phyloP scores from a whole-genome alignment of 768 basidiomycete species.

The Coprinellus micaceus region DNA sequence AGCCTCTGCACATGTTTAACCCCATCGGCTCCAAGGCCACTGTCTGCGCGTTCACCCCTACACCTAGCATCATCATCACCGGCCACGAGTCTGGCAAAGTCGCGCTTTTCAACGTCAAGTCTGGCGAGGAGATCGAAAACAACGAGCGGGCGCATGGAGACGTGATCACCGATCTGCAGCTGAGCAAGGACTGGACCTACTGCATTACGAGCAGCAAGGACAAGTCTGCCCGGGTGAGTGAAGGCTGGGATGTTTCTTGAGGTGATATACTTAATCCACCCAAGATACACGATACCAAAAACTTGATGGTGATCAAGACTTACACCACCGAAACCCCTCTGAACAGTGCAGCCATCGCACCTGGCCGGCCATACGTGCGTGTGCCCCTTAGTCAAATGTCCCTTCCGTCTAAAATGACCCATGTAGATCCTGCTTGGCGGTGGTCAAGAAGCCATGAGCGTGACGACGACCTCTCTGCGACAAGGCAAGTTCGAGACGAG shows the following conservation, averaged over 20 bases:
- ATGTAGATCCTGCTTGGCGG: conserved; percentile 83
- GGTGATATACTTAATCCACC: not conserved
- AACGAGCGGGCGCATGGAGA: conserved; percentile 90
- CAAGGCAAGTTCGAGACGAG: conserved; percentile 98
- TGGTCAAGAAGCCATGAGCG: conserved; percentile 96
- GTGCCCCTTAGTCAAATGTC: not conserved
- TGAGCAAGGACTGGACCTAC: conserved; percentile 87
- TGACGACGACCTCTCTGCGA: conserved; percentile 89
- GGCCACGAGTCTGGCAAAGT: conserved; percentile 97
- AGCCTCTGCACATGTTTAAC: conserved; percentile 76
- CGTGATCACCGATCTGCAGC: conserved; percentile 86
- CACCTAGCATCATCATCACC: conserved; percentile 77
- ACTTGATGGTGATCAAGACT: conserved; percentile 87
- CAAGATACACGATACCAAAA: conserved; percentile 86
- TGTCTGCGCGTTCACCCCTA: conserved; percentile 86
- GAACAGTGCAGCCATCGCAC: conserved; percentile 88
- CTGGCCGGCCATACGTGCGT: conserved; percentile 78
- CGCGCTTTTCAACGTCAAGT: conserved; percentile 83
- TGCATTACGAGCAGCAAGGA: conserved; percentile 97
- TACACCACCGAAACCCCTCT: conserved; percentile 91
- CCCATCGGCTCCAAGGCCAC: conserved; percentile 95
- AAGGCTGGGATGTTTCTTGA: conserved; percentile 22
- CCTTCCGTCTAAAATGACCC: not conserved
- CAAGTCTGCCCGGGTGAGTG: conserved; percentile 93
- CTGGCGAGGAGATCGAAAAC: conserved; percentile 75